Percentiles rank a stretch among this genome's conserved stretches.
These are phyloP conservation scores for Eucommia ulmoides DNA, from an alignment of 257 asterid species.

Conservation along the genomic window DNA sequence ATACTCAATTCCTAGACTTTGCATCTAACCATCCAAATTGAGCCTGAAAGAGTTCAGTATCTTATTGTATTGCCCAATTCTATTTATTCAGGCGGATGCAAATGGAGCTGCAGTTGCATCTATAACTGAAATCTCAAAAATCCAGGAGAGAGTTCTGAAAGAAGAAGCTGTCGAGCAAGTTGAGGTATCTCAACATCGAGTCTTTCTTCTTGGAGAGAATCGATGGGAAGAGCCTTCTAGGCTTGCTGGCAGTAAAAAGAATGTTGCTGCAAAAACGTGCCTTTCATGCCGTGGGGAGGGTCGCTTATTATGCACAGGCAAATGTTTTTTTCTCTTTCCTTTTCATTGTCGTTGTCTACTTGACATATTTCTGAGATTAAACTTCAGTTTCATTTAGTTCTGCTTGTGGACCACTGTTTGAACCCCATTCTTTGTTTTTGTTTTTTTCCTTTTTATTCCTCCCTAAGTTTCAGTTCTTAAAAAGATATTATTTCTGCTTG, in stretches of 20 bases:
- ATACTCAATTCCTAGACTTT: no score
- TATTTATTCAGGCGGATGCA: constrained; percentile 18
- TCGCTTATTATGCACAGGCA: constrained; percentile 88
- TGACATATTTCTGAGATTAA: no score
- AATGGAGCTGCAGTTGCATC: constrained; percentile 55
- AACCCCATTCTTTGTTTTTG: background rate
- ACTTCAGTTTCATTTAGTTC: background rate
- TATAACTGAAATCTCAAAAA: constrained; percentile 25
- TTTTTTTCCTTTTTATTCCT: background rate
- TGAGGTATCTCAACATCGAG: constrained; percentile 36
- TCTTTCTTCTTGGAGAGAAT: constrained; percentile 91
- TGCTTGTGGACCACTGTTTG: background rate
- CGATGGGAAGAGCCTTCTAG: constrained; percentile 97
- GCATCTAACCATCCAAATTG: no score
- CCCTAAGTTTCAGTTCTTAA: no score
- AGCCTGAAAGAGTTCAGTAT: no score
- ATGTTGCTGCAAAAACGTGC: constrained; percentile 26
- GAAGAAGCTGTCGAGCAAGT: constrained; percentile 21
- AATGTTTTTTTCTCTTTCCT: no score
- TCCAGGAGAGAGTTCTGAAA: constrained; percentile 23
- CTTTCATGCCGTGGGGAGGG: constrained; percentile 83
- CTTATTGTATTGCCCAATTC: no score
- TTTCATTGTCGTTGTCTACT: no score
- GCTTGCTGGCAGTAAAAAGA: constrained; percentile 24
- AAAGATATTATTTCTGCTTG: no score